Evolutionary conservation across 306 rosid genomes (phyloP), one percentile per base, ranked within the genome.

Genomic region (peach (Prunus persica)): DNA sequence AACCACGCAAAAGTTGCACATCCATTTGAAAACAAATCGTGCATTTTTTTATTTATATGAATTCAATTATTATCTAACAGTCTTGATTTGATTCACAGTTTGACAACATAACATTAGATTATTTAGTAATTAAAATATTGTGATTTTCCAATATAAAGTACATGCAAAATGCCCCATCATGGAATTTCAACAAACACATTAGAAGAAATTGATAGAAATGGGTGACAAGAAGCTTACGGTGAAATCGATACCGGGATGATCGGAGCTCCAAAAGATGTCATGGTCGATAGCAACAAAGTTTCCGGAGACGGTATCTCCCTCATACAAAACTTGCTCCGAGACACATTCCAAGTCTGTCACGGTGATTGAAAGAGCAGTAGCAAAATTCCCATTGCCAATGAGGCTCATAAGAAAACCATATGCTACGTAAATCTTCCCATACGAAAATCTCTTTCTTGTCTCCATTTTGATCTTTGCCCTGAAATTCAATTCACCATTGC

Each of bases 161-260:
- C 43, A 34, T 34, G 2, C 43, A 34, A 38, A 34, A 34, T 6
- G 41, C 8, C 41, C 41, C 41, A 34, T 34, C 6, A 34, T 34
- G 41, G 8, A 49, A 12, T 11, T 49, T 49, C 3, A 49, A 11
- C 52, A 3, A 49, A 49, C 5, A 12, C 4, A 3, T 49, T 13
- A 4, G 52, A 49, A 49, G 52, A 49, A 49, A 14, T 8, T 5
- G 11, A 16, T 47, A 19, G 3, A 9, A 70, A 30, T 16, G 10
- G 61, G 1, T 14, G 43, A 15, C 2, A 8, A 4, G 22, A 8
- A 60, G 60, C 60, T 73, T 19, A 73, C 77, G 1, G 47, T 60
- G 49, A 73, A 73, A 18, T 73, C 69, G 20, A 73, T 46, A 3
- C 77, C 69, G 19, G 77, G 69, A n/a, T 73, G 77, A 63, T 73